A percentile compares a stretch with the other conserved stretches of the same genome.
Evolutionary conservation across 2,329 filamentous ascomycete genomes (phyloP).

Genomic region (Rugonectria rugulosa): DNA sequence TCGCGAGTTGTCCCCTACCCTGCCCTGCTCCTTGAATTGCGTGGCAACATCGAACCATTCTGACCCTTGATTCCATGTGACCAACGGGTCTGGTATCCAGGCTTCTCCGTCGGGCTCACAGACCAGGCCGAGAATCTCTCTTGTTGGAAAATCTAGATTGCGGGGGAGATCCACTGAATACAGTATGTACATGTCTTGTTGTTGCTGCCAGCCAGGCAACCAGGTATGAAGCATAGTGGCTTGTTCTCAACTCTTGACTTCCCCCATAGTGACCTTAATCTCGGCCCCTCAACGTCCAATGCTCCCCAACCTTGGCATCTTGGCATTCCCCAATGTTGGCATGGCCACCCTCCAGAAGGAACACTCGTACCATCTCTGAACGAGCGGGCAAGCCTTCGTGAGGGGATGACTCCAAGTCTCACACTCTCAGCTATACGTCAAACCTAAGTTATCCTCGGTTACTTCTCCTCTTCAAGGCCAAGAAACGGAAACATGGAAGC

Average conservation of each 20-base stretch:
- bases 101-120: neutral
- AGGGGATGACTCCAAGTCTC: conserved; percentile 8
- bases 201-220: too few relatives aligned
- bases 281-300: too few relatives aligned
- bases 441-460: conserved; percentile 30
- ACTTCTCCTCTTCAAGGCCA: conserved; percentile 7
- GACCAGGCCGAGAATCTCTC: neutral
- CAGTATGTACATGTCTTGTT: conserved; percentile 22
- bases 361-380: conserved; percentile 3
- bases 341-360: conserved; percentile 17
- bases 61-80: too few relatives aligned
- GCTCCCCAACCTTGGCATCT: neutral
- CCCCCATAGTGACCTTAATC: too few relatives aligned
- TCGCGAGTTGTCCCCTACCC: too few relatives aligned
- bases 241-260: conserved; percentile 17
- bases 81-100: conserved; percentile 12
- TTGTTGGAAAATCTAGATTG: conserved; percentile 29
- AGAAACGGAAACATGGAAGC: conserved; percentile 27
- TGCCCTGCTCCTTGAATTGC: too few relatives aligned
- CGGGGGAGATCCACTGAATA: conserved; percentile 22
- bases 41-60: too few relatives aligned
- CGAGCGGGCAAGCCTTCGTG: conserved; percentile 12
- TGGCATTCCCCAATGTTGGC: conserved; percentile 17
- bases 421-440: conserved; percentile 6
- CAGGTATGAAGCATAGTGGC: neutral